Evolutionary conservation across 163 green algal genomes (phyloP).

Genomic region (Smithsoniella earleae): DNA sequence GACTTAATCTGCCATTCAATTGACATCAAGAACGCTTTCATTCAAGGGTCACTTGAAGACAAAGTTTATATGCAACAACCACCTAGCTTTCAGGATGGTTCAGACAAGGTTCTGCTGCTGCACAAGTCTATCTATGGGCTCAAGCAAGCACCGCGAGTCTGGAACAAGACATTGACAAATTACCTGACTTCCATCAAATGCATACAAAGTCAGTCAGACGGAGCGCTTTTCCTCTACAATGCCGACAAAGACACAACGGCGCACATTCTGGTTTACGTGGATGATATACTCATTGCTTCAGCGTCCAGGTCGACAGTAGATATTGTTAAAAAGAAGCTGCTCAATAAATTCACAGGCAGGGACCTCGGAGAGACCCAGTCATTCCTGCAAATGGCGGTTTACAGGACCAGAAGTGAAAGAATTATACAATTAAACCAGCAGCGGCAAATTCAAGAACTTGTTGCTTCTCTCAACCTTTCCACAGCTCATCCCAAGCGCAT

Average conservation of each 20-base stretch:
- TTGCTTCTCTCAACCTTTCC: background rate
- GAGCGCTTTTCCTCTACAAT: conserved; percentile 35
- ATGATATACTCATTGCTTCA: conserved; percentile 42
- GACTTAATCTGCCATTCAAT: conserved; percentile 38
- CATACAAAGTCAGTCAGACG: conserved; percentile 31
- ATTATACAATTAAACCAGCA: conserved; percentile 2
- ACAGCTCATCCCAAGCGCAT: background rate
- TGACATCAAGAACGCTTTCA: conserved; percentile 49
- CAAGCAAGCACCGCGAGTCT: conserved; percentile 41
- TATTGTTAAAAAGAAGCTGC: conserved; percentile 30
- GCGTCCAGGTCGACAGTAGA: background rate
- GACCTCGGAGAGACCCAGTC: conserved; percentile 38
- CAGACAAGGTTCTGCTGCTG: conserved; percentile 30
- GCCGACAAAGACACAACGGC: background rate
- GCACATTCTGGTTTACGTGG: conserved; percentile 40
- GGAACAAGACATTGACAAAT: conserved; percentile 34
- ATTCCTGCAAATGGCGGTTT: conserved; percentile 43
- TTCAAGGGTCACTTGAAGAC: conserved; percentile 41
- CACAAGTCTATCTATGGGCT: conserved; percentile 44
- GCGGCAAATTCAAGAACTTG: conserved; percentile 4
- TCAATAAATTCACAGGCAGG: conserved; percentile 29
- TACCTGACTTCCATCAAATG: conserved; percentile 35
- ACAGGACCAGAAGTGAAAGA: conserved; percentile 30
- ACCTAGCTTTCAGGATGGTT: conserved; percentile 32
- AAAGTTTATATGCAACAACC: conserved; percentile 39